A percentile compares a stretch with the other conserved stretches of the same genome.
Conservation (phyloP, 1,139 yeast genomes). For the Lodderomyces beijingensis region DNA sequence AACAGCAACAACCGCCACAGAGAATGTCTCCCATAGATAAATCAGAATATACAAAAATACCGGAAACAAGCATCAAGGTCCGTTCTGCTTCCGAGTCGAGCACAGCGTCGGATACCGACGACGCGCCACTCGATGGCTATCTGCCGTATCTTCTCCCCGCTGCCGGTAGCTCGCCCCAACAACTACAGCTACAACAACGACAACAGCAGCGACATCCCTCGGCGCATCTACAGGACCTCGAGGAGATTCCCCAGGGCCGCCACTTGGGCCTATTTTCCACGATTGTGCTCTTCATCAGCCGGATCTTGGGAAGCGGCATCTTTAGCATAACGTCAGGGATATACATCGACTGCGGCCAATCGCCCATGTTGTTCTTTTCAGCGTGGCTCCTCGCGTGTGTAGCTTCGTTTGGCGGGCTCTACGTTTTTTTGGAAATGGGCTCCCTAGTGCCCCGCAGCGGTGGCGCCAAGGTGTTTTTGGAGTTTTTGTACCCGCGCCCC, state of each 20-base stretch:
- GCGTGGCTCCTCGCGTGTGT: constrained; percentile 62
- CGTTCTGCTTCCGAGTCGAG: not conserved
- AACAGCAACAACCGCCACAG: too few relatives aligned
- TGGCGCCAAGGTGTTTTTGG: constrained; percentile 68
- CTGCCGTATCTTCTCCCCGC: not conserved
- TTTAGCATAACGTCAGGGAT: constrained; percentile 69
- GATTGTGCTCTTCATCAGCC: constrained; percentile 55
- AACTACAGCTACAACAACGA: constrained; percentile 1
- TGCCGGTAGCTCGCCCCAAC: not conserved
- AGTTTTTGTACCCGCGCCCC: constrained; percentile 59
- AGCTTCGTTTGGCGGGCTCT: constrained; percentile 62
- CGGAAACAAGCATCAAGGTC: constrained; percentile 2
- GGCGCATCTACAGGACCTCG: constrained; percentile 25
- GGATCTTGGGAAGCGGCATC: constrained; percentile 76
- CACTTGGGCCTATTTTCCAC: constrained; percentile 69
- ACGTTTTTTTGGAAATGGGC: constrained; percentile 64
- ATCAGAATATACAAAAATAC: constrained; percentile 10
- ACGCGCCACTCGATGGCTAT: not conserved
- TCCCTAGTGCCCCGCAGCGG: constrained; percentile 69
- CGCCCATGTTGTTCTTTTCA: constrained; percentile 51
- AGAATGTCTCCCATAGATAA: too few relatives aligned
- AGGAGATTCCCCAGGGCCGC: constrained; percentile 70
- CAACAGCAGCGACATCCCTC: constrained; percentile 2
- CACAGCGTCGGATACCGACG: not conserved
- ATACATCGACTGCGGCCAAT: constrained; percentile 64